A percentile compares a stretch with the other conserved stretches of the same genome.
These are phyloP conservation scores for Artemisia argyi DNA, from an alignment of 129 eudicot species.

Conservation along the genomic window DNA sequence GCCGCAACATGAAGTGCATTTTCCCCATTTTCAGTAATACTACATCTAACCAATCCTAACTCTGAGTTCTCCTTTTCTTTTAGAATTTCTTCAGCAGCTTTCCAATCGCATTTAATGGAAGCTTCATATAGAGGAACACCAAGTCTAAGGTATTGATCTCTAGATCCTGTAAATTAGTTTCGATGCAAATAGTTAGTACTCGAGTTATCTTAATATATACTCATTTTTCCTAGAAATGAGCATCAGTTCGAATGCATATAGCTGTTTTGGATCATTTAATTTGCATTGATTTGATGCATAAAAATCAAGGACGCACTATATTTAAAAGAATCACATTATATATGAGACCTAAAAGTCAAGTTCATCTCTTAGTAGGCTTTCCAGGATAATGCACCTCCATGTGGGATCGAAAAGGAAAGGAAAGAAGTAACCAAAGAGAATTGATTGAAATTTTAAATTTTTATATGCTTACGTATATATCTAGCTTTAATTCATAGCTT, in stretches of 20 bases:
- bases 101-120: conserved; percentile 39
- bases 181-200: not conserved
- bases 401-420: too few relatives aligned
- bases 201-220: not conserved
- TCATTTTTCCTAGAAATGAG: too few relatives aligned
- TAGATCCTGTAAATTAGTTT: not conserved
- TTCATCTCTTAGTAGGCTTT: too few relatives aligned
- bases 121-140: conserved; percentile 36
- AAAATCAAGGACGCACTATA: too few relatives aligned
- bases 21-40: conserved; percentile 37
- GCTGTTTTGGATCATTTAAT: too few relatives aligned
- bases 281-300: too few relatives aligned
- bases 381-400: too few relatives aligned
- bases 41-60: conserved; percentile 19
- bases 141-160: not conserved
- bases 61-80: not conserved
- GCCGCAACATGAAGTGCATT: conserved; percentile 57
- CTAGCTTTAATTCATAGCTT: too few relatives aligned
- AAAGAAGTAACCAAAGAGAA: too few relatives aligned
- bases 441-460: too few relatives aligned
- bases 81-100: conserved; percentile 21
- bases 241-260: not conserved
- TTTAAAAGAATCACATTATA: not conserved
- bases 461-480: too few relatives aligned
- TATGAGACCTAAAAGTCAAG: not conserved